Evolutionary conservation across 345 rosid genomes (phyloP).

Genomic region (Pistacia vera): DNA sequence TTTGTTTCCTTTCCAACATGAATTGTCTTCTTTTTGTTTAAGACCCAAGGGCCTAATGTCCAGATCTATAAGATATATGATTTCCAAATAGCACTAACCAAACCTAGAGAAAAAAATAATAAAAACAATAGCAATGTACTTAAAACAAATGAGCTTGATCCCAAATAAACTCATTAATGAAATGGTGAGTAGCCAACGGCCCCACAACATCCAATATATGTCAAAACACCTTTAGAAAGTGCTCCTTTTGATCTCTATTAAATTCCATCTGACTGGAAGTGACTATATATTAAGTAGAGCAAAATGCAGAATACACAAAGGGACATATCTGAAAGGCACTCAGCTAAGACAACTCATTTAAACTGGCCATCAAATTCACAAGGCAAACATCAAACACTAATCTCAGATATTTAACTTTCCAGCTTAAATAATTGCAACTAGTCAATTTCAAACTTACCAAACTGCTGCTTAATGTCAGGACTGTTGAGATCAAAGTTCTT

Average conservation of each 20-base stretch:
- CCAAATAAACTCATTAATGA: not conserved
- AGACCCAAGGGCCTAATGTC: not conserved
- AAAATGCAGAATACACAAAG: not conserved
- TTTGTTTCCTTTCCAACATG: not conserved
- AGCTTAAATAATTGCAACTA: not conserved
- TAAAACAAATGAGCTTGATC: not conserved
- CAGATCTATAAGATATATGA: not conserved
- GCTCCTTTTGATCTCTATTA: not conserved
- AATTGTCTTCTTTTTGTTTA: too few relatives aligned
- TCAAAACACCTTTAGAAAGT: not conserved
- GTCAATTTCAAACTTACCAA: slow-evolving; percentile 57
- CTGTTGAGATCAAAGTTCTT: slow-evolving; percentile 87
- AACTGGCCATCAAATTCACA: not conserved
- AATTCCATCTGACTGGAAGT: not conserved
- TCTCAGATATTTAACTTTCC: not conserved
- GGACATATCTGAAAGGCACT: not conserved
- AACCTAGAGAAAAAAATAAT: not conserved
- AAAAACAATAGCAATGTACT: not conserved
- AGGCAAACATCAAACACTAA: not conserved
- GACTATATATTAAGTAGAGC: not conserved
- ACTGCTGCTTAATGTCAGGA: slow-evolving; percentile 94
- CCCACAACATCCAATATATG: not conserved
- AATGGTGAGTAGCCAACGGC: not conserved
- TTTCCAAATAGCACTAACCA: not conserved
- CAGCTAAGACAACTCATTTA: not conserved